phyloP scores from a whole-genome alignment of 495 filamentous ascomycete genomes.

The Aspergillus coremiiformis region DNA sequence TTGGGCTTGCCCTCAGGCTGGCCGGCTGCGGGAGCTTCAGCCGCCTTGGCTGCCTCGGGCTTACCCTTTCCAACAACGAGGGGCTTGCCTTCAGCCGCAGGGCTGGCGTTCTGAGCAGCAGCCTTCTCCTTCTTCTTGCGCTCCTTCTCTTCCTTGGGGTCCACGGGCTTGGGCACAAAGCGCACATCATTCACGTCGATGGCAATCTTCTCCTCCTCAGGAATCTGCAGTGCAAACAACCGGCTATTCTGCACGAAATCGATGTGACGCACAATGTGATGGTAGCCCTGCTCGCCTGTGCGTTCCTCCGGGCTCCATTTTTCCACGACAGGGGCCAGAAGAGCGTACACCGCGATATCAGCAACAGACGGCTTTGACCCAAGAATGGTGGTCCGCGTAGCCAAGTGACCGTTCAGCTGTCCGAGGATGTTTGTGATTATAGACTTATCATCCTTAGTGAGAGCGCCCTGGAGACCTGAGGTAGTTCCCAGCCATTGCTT shows the following conservation, averaged over 20 bases:
- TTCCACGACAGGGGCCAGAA: conserved; percentile 69
- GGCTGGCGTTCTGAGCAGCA: conserved; percentile 40
- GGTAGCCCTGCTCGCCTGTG: conserved; percentile 82
- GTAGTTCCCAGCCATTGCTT: conserved; percentile 78
- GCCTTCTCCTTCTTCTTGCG: conserved; percentile 81
- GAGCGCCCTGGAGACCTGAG: conserved; percentile 54
- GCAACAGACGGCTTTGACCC: conserved; percentile 87
- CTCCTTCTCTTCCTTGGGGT: conserved; percentile 84
- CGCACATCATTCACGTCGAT: conserved; percentile 74
- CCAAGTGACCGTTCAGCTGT: conserved; percentile 76
- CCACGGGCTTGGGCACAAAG: conserved; percentile 72
- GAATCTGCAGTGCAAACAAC: conserved; percentile 64
- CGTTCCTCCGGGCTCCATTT: conserved; percentile 80
- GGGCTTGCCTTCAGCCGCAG: conserved; percentile 33
- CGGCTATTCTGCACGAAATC: conserved; percentile 92
- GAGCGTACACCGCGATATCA: conserved; percentile 78
- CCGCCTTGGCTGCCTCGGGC: conserved; percentile 35
- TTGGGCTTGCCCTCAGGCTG: conserved; percentile 36
- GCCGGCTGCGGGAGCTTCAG: conserved; percentile 32
- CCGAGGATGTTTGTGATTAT: conserved; percentile 49
- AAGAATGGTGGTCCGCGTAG: conserved; percentile 80
- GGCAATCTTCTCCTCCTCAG: conserved; percentile 67
- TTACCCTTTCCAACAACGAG: conserved; percentile 40
- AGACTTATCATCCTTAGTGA: conserved; percentile 51
- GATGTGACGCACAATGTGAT: conserved; percentile 83